Evolutionary conservation across 768 basidiomycete genomes (phyloP).

Genomic region (Suillus cothurnatus): DNA sequence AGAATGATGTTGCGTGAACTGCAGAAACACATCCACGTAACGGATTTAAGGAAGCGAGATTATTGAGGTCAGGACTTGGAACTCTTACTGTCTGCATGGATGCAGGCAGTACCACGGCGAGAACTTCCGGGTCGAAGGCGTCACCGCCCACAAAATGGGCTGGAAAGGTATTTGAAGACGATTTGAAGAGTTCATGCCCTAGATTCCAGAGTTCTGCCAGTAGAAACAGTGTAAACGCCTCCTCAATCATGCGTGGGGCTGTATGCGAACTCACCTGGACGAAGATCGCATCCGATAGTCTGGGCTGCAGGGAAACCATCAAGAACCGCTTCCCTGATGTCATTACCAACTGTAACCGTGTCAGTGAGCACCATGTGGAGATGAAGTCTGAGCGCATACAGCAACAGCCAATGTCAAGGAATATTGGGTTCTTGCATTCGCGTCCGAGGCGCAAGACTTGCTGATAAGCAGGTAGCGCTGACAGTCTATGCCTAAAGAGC

Average conservation of each 20-base stretch:
- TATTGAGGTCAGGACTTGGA: conserved; percentile 26
- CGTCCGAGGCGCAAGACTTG: conserved; percentile 33
- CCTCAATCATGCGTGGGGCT: no score
- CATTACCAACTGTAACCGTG: conserved; percentile 35
- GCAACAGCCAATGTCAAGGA: conserved; percentile 44
- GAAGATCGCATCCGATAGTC: conserved; percentile 37
- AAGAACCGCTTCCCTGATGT: conserved; percentile 35
- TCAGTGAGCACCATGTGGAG: not conserved
- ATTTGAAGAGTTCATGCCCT: conserved; percentile 60
- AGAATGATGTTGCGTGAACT: conserved; percentile 50
- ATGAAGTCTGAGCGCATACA: conserved; percentile 24
- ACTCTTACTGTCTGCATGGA: conserved; percentile 22
- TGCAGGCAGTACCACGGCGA: conserved; percentile 34
- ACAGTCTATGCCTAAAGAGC: not conserved
- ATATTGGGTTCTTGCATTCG: conserved; percentile 33
- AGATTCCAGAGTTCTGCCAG: conserved; percentile 56
- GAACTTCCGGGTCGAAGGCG: conserved; percentile 45
- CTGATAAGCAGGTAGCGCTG: conserved; percentile 10
- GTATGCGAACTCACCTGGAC: conserved; percentile 26
- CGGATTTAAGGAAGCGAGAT: conserved; percentile 43
- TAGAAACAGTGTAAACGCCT: not conserved
- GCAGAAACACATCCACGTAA: conserved; percentile 47
- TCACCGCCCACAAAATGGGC: conserved; percentile 56
- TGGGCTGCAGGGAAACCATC: conserved; percentile 41
- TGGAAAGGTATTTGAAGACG: conserved; percentile 51